Conservation (phyloP, 2,329 filamentous ascomycete genomes). For the Juglanconis sp. region DNA sequence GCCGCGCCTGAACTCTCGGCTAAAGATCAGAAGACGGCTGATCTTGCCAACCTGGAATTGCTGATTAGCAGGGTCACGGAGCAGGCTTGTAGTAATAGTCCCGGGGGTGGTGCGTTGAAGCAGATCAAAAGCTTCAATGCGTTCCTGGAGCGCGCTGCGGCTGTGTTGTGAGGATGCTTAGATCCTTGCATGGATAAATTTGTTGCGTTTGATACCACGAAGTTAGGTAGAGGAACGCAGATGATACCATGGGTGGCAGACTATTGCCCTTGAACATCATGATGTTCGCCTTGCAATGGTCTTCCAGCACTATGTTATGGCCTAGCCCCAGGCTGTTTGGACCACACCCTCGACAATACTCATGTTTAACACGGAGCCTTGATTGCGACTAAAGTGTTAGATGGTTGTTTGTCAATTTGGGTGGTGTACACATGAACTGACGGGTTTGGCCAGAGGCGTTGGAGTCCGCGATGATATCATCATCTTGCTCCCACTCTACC, state of each 20-base stretch:
- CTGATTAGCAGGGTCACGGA: constrained; percentile 52
- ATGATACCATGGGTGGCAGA: no score
- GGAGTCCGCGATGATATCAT: background rate
- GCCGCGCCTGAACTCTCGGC: constrained; percentile 45
- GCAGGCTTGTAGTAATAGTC: constrained; percentile 48
- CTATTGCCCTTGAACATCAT: no score
- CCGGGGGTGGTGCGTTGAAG: constrained; percentile 46
- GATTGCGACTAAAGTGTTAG: no score
- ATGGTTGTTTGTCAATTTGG: background rate
- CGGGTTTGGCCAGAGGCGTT: background rate
- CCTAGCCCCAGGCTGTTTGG: background rate
- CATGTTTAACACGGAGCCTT: no score
- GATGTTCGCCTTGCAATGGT: background rate
- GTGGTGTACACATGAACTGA: background rate
- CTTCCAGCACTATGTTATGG: no score
- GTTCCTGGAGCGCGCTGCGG: constrained; percentile 59
- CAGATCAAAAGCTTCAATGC: constrained; percentile 61
- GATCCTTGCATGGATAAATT: background rate
- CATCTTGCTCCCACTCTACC: background rate
- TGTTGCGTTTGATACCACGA: background rate
- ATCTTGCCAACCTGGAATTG: constrained; percentile 56
- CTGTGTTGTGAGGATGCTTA: constrained; percentile 46
- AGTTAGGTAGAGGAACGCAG: background rate
- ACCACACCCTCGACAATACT: no score
- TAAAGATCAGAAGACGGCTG: constrained; percentile 45